These are phyloP conservation scores for Fusarium circinatum DNA, from an alignment of 2,329 filamentous ascomycete species.

Conservation along the genomic window DNA sequence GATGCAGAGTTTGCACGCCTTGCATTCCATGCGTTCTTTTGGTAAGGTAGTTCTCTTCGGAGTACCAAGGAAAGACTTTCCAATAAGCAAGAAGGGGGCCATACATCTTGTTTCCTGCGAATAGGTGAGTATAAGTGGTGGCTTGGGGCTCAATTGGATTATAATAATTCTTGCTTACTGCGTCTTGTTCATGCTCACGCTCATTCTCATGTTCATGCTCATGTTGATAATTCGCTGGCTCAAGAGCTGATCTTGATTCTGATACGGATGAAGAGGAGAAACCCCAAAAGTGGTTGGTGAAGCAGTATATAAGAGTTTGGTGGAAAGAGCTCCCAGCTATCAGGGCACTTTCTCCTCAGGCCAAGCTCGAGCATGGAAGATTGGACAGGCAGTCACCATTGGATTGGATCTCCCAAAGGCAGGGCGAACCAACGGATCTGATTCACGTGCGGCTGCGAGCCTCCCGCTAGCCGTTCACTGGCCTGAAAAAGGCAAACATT, in stretches of 20 bases:
- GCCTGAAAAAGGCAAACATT: not conserved
- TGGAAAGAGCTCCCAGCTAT: not conserved
- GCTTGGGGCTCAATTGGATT: not conserved
- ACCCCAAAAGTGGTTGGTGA: not conserved
- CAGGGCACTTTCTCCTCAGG: not conserved
- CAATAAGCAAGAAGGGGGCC: not conserved
- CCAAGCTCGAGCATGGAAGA: not conserved
- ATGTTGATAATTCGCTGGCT: constrained; percentile 2
- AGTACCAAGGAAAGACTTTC: not conserved
- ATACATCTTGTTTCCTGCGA: constrained; percentile 22
- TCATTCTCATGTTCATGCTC: constrained; percentile 13
- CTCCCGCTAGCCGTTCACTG: not conserved
- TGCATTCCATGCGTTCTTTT: not conserved
- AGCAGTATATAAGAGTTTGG: not conserved
- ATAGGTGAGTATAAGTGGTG: not conserved
- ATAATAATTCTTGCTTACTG: constrained; percentile 10
- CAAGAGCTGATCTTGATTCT: not conserved
- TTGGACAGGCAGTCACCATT: not conserved
- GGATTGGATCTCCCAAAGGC: not conserved
- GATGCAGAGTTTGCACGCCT: not conserved
- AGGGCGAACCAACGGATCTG: constrained; percentile 15
- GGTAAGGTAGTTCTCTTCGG: no score
- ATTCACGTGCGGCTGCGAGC: constrained; percentile 31
- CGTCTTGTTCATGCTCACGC: not conserved
- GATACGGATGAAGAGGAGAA: not conserved